A percentile compares a stretch with the other conserved stretches of the same genome.
phyloP scores from a whole-genome alignment of 495 filamentous ascomycete genomes.

The Talaromyces proteolyticus region DNA sequence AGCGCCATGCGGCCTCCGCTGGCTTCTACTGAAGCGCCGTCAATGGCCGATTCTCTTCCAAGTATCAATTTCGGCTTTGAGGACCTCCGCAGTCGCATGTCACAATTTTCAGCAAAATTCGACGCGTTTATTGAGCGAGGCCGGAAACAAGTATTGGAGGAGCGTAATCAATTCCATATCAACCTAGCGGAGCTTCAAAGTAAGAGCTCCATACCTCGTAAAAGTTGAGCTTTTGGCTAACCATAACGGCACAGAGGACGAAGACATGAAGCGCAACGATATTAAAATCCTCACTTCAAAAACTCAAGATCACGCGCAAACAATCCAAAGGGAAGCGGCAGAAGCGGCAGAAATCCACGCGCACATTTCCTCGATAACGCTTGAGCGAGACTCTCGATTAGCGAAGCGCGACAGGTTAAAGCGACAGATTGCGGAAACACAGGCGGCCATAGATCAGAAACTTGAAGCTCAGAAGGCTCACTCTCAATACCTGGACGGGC shows the following conservation, averaged over 20 bases:
- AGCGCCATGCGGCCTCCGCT: conserved; percentile 68
- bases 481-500: conserved; percentile 63
- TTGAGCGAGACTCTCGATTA: conserved; percentile 70
- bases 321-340: conserved; percentile 75
- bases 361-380: conserved; percentile 67
- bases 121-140: conserved; percentile 91
- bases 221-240: not conserved
- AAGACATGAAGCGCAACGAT: conserved; percentile 80
- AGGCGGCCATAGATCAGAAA: conserved; percentile 59
- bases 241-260: conserved; percentile 57
- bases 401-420: conserved; percentile 66
- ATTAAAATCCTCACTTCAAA: conserved; percentile 81
- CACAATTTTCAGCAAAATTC: conserved; percentile 83
- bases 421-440: conserved; percentile 72
- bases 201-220: conserved; percentile 26
- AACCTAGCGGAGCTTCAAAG: conserved; percentile 87
- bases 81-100: conserved; percentile 90
- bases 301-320: conserved; percentile 68
- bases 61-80: conserved; percentile 95
- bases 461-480: conserved; percentile 56
- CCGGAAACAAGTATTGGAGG: conserved; percentile 80
- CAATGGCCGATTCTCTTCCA: conserved; percentile 77
- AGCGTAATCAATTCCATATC: conserved; percentile 89
- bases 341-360: conserved; percentile 85
- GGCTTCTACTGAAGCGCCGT: conserved; percentile 47